Evolutionary conservation across 176 grass and related monocot species (phyloP).

Genomic region (Bromus sterilis): DNA sequence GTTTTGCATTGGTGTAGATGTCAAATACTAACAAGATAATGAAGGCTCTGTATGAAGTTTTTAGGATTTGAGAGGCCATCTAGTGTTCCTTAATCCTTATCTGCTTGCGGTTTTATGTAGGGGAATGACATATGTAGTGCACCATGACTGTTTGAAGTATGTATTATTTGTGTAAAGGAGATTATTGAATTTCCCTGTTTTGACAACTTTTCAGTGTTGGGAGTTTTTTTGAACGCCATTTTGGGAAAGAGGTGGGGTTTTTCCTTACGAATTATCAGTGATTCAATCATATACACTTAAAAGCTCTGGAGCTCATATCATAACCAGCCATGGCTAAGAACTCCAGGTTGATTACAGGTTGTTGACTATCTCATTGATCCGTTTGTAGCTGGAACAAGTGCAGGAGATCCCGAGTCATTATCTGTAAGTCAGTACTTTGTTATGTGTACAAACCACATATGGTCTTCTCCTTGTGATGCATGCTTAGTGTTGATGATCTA

Average conservation of each 20-base stretch:
- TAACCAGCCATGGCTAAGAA: neutral
- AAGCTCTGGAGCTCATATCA: constrained; percentile 1
- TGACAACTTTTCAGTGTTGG: constrained; percentile 60
- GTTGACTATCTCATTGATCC: constrained; percentile 95
- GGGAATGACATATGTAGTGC: neutral
- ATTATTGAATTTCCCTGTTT: constrained; percentile 19
- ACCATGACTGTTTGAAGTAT: neutral
- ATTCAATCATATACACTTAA: constrained; percentile 13
- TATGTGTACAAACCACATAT: neutral
- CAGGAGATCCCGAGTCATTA: constrained; percentile 83
- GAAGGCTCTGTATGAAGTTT: neutral
- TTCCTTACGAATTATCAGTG: constrained; percentile 9
- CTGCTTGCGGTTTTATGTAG: neutral
- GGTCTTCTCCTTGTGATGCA: neutral
- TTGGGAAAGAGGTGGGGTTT: constrained; percentile 74
- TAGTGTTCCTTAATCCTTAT: neutral
- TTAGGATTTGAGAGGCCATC: neutral
- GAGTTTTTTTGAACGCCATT: constrained; percentile 84
- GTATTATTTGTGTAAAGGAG: constrained; percentile 1
- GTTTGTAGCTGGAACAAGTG: constrained; percentile 96
- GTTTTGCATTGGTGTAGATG: neutral
- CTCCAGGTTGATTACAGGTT: constrained; percentile 48
- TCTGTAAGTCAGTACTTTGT: constrained; percentile 51
- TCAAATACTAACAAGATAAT: neutral
- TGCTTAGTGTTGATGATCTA: neutral